Conservation (phyloP, 2,329 filamentous ascomycete species). For the Fusarium pseudograminearum region DNA sequence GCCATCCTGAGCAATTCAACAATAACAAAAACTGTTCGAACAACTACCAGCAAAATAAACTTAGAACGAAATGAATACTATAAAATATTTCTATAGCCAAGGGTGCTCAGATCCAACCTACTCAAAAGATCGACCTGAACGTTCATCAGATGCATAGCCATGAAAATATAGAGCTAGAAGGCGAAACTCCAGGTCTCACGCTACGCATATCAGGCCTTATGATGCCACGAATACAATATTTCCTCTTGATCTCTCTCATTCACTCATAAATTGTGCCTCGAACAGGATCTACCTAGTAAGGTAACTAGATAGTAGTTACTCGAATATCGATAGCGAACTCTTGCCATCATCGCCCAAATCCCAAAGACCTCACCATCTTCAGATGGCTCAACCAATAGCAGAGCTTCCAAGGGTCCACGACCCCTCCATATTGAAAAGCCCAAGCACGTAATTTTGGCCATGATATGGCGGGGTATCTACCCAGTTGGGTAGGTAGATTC, state of each 20-base stretch:
- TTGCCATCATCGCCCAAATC: not conserved
- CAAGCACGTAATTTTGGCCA: constrained; percentile 41
- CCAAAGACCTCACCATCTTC: constrained; percentile 3
- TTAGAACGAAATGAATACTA: not conserved
- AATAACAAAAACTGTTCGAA: not conserved
- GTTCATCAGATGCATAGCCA: not conserved
- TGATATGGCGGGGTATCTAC: constrained; percentile 48
- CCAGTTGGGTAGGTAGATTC: not conserved
- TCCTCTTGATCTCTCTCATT: not conserved
- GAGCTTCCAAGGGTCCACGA: constrained; percentile 38
- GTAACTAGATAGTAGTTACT: not conserved
- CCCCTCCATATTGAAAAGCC: constrained; percentile 42
- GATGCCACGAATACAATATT: not conserved
- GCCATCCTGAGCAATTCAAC: not conserved
- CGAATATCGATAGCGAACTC: not conserved
- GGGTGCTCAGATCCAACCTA: no score
- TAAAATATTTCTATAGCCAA: not conserved
- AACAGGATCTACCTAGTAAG: not conserved
- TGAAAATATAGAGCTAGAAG: not conserved
- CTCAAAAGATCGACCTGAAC: not conserved
- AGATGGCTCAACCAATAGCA: constrained; percentile 36
- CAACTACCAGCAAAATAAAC: not conserved
- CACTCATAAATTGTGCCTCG: not conserved
- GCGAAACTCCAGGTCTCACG: not conserved
- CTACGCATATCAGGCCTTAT: not conserved